Evolutionary conservation across 495 filamentous ascomycete species (phyloP).

Genomic region (Penicillium malachiteum): DNA sequence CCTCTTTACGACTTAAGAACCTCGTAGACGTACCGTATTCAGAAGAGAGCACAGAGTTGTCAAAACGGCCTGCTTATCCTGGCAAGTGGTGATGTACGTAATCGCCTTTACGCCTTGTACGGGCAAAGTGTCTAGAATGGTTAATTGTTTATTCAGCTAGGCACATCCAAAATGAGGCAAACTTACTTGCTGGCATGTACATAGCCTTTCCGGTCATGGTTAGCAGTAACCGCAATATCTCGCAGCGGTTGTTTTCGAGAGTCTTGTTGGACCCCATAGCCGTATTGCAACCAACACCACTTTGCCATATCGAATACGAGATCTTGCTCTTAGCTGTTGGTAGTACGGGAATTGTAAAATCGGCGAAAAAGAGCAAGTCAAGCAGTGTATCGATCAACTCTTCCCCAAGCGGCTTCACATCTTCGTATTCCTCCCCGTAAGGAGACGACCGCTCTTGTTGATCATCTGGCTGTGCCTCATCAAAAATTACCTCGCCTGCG

Average conservation of each 20-base stretch:
- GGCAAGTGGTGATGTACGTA: constrained; percentile 82
- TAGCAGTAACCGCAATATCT: constrained; percentile 83
- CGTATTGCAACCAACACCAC: constrained; percentile 92
- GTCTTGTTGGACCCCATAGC: constrained; percentile 85
- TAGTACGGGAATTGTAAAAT: constrained; percentile 74
- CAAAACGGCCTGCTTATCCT: constrained; percentile 88
- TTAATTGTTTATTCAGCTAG: constrained; percentile 14
- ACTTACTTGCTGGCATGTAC: constrained; percentile 79
- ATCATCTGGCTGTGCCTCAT: constrained; percentile 62
- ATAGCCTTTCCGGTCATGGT: constrained; percentile 87
- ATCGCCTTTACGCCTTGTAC: constrained; percentile 83
- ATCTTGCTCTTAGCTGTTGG: constrained; percentile 74
- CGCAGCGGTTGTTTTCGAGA: constrained; percentile 85
- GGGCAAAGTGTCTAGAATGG: constrained; percentile 62
- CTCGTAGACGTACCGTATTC: constrained; percentile 73
- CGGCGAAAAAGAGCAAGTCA: constrained; percentile 88
- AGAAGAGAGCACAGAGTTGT: constrained; percentile 87
- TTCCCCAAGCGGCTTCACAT: constrained; percentile 85
- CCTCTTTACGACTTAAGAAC: not conserved
- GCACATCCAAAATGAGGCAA: too few relatives aligned
- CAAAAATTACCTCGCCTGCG: constrained; percentile 78
- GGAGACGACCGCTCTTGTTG: constrained; percentile 43
- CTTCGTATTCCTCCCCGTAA: constrained; percentile 65
- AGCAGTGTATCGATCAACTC: constrained; percentile 89
- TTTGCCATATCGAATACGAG: constrained; percentile 95